Evolutionary conservation across 2,329 filamentous ascomycete genomes (phyloP), one percentile per base, ranked within the genome.

Genomic region (Botrytis hyacinthi): DNA sequence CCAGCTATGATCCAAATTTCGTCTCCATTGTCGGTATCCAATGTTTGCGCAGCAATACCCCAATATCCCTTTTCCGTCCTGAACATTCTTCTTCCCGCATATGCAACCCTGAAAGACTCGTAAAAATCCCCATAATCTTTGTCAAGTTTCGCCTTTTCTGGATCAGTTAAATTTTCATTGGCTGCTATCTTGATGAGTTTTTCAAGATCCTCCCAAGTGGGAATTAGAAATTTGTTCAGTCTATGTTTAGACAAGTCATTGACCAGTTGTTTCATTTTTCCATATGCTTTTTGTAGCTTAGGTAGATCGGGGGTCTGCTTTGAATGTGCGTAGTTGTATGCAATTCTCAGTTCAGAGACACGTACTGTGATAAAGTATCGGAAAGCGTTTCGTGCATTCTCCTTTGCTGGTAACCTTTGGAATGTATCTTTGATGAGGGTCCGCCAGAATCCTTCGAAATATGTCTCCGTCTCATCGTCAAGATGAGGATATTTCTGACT

Each of bases 371-470:
- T 48, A 35, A 71, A 73, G n/a, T 63, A 70, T 59, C 46, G 72
- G 16, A 71, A 59, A 40, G 59, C 26, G 3, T 40, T 16, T 40
- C 72, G 44, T 32, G 72, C 72, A 5, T 73, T 40, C 4, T 65
- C 37, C 0, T 14, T 62, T 12, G 74, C 75, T 18, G 67, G 59
- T 4, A 54, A 29, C n/a, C 67, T 70, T 20, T 40, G 73, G 61
- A 72, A 74, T 2, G 73, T 74, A 8, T 76, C 73, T 68, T 74
- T 73, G 29, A 76, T 74, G 5, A 75, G 22, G 1, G 75, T 71
- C 10, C 71, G 67, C 75, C 74, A 76, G 29, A 76, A 75, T 29
- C 65, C 71, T 29, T 76, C 74, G 29, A 71, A 66, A 37, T 67
- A 46, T 29, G 73, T 65, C 29, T 48, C 54, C 0, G 40, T 44